phyloP scores from a whole-genome alignment of 257 asterid species.

The Solanum lycopersicoides region DNA sequence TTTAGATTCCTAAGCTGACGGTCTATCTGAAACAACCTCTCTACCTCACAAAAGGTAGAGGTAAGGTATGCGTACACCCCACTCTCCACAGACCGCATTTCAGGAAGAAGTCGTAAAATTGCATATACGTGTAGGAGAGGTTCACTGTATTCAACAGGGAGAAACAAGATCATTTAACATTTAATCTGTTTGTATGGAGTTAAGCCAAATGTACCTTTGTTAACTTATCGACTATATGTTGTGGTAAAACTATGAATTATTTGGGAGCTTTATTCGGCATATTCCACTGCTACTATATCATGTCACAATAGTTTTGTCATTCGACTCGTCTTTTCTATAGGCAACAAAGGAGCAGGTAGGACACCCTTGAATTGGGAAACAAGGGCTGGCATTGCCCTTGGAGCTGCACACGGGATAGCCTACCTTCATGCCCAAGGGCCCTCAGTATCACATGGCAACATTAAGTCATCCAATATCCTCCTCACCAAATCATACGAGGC shows the following conservation, averaged over 20 bases:
- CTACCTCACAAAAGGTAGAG: neutral
- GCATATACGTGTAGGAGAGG: neutral
- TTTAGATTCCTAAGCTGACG: neutral
- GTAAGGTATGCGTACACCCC: neutral
- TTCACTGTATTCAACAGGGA: neutral
- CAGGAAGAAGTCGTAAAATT: neutral
- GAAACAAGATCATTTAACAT: neutral
- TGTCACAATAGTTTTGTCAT: neutral
- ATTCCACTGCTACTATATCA: neutral
- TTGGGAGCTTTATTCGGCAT: neutral
- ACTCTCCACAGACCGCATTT: neutral
- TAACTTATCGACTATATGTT: neutral
- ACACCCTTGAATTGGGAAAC: constrained; percentile 49
- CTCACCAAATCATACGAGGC: constrained; percentile 28
- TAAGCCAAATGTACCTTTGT: neutral
- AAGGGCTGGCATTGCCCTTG: constrained; percentile 31
- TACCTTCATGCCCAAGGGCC: constrained; percentile 42
- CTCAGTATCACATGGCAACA: constrained; percentile 37
- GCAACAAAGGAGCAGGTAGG: constrained; percentile 40
- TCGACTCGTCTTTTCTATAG: constrained; percentile 2
- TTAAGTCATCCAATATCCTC: constrained; percentile 43
- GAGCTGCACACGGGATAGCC: constrained; percentile 35
- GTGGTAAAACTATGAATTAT: neutral
- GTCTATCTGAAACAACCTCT: neutral
- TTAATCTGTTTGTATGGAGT: neutral